phyloP scores from a whole-genome alignment of 805 yeast genomes.

The Lipomyces sp. region DNA sequence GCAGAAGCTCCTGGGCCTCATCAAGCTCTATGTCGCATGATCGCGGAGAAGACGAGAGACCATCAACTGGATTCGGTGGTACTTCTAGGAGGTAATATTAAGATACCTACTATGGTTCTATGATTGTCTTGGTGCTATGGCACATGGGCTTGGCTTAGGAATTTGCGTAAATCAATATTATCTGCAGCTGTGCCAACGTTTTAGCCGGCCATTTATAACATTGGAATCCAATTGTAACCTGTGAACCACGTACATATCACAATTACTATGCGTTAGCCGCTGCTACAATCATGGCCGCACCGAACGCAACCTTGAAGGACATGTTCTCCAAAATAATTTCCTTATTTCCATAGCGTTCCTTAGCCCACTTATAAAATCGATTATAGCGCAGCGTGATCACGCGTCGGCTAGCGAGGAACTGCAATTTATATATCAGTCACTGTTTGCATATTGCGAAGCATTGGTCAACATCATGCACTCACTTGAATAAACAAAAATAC shows the following conservation, averaged over 20 bases:
- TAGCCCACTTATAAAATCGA: constrained; percentile 44
- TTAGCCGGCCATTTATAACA: too few species aligned
- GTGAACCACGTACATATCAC: background rate
- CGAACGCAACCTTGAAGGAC: constrained; percentile 61
- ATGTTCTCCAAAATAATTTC: constrained; percentile 58
- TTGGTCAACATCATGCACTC: constrained; percentile 1
- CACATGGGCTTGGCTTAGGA: too few species aligned
- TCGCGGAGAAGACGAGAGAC: background rate
- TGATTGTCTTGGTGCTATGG: too few species aligned
- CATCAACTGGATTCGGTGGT: constrained; percentile 29
- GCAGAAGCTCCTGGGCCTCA: background rate
- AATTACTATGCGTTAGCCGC: constrained; percentile 52
- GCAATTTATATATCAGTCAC: constrained; percentile 40
- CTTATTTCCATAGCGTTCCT: constrained; percentile 50
- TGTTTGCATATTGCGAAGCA: constrained; percentile 6
- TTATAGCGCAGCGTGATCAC: constrained; percentile 50
- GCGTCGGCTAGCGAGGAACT: constrained; percentile 57
- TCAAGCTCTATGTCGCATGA: background rate
- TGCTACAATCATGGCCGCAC: constrained; percentile 57
- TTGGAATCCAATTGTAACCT: background rate
- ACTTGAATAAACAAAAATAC: constrained; percentile 44
- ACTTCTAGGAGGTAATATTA: constrained; percentile 23
- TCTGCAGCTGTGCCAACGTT: too few species aligned
- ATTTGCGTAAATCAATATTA: too few species aligned
- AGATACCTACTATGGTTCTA: too few species aligned